phyloP scores from a whole-genome alignment of 345 rosid species.

The Citrus unshiu region DNA sequence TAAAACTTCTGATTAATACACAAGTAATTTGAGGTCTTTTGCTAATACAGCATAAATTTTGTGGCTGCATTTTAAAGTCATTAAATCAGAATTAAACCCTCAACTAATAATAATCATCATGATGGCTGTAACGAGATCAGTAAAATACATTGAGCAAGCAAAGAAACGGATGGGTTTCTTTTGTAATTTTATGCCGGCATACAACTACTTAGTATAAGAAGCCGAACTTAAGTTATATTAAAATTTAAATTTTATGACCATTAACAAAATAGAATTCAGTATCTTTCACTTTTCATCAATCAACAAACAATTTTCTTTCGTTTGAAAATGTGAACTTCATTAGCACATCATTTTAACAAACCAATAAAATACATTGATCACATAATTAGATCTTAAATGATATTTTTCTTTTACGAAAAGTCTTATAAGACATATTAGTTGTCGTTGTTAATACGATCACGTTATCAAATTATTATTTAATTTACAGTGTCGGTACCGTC shows the following conservation, averaged over 20 bases:
- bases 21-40: not conserved
- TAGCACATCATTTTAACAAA: not conserved
- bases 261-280: too few relatives aligned
- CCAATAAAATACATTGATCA: not conserved
- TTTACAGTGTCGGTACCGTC: not conserved
- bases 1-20: not conserved
- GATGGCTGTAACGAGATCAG: too few relatives aligned
- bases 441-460: not conserved
- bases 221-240: not conserved
- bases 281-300: not conserved
- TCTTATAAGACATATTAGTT: too few relatives aligned
- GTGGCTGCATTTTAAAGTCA: not conserved
- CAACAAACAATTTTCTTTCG: not conserved
- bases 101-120: too few relatives aligned
- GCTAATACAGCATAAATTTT: not conserved
- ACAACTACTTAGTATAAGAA: not conserved
- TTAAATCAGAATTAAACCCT: not conserved
- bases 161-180: not conserved
- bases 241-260: not conserved
- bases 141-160: too few relatives aligned
- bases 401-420: not conserved
- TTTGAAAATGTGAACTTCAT: not conserved
- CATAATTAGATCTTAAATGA: too few relatives aligned
- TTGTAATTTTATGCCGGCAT: not conserved
- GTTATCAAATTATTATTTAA: too few relatives aligned